A percentile compares a stretch with the other conserved stretches of the same genome.
phyloP scores from a whole-genome alignment of 495 filamentous ascomycete species.

The Penicillium manginii region DNA sequence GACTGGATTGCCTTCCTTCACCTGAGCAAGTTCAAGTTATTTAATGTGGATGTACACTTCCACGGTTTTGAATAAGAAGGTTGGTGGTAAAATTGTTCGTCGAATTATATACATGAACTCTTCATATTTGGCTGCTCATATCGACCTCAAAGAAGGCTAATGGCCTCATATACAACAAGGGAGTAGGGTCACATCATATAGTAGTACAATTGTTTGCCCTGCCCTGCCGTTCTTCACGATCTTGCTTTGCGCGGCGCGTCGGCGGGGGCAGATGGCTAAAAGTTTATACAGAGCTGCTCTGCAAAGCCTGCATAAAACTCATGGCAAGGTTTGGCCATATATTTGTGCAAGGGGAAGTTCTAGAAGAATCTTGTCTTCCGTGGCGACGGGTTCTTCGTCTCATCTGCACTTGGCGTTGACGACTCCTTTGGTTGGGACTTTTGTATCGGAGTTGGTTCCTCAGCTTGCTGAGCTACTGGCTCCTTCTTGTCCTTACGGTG shows the following conservation, averaged over 20 bases:
- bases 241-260: no score
- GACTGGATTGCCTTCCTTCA: not conserved
- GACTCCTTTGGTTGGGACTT: slow-evolving; percentile 17
- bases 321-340: not conserved
- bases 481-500: slow-evolving; percentile 35
- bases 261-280: no score
- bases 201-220: not conserved
- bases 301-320: no score
- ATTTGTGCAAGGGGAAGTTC: not conserved
- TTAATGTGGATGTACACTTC: no score
- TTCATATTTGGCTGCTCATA: not conserved
- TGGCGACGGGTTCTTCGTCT: slow-evolving; percentile 21
- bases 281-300: no score
- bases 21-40: no score
- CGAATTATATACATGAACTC: not conserved
- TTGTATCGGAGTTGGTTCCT: slow-evolving; percentile 8
- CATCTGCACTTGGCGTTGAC: slow-evolving; percentile 13
- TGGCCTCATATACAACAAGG: no score
- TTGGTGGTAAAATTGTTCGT: not conserved
- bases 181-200: not conserved
- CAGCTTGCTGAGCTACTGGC: slow-evolving; percentile 3
- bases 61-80: no score
- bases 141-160: no score
- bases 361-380: slow-evolving; percentile 44
- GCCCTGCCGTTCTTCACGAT: no score